Conservation (phyloP, 2,329 filamentous ascomycete genomes). For the Hypoxylon sp. region DNA sequence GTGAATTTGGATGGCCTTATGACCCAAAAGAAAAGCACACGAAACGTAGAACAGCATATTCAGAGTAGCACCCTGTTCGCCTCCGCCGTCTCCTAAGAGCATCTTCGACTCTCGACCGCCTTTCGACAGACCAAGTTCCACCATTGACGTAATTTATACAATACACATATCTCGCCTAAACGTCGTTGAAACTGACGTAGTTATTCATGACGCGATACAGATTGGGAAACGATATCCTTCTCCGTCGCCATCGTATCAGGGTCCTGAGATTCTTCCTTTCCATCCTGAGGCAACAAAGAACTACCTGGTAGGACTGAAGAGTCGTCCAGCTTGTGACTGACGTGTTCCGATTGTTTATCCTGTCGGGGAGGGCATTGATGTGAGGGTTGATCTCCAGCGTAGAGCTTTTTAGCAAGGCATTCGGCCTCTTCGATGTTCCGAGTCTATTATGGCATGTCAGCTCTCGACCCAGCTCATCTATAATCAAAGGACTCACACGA, state of each 20-base stretch:
- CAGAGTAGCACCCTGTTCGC: background rate
- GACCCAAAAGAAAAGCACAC: background rate
- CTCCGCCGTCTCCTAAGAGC: background rate
- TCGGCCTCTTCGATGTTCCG: slow-evolving; percentile 20
- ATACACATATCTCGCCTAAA: background rate
- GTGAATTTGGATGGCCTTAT: background rate
- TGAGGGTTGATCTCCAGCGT: background rate
- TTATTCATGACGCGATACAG: background rate
- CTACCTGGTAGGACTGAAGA: background rate
- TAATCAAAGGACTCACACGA: slow-evolving; percentile 21
- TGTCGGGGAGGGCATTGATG: background rate
- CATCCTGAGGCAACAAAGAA: background rate
- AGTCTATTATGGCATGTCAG: slow-evolving; percentile 29
- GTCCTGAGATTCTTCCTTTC: background rate
- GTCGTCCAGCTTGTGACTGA: background rate
- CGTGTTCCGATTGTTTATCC: background rate
- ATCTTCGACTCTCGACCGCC: background rate
- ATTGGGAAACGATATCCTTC: slow-evolving; percentile 4
- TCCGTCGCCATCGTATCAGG: background rate
- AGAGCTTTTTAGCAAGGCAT: background rate
- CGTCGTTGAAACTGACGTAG: background rate
- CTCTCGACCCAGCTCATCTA: background rate
- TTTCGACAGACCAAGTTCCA: background rate
- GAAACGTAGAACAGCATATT: background rate
- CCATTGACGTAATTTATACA: background rate